Evolutionary conservation across 2,329 filamentous ascomycete species (phyloP).

Genomic region (Pseudopithomyces maydicus): DNA sequence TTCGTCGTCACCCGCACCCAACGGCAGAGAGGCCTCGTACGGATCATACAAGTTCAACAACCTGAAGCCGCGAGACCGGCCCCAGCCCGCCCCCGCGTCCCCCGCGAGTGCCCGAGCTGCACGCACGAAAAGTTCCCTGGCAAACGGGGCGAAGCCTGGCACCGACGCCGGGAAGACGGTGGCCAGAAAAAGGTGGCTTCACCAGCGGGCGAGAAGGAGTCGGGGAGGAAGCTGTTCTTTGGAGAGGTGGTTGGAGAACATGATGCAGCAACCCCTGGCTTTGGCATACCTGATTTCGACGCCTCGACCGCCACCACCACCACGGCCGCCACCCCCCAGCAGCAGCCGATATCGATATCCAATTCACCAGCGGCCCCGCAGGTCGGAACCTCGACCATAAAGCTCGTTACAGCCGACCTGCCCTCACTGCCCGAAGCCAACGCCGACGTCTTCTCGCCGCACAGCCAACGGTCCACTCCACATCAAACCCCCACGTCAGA

Average conservation of each 20-base stretch:
- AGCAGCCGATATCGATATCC: slow-evolving; percentile 16
- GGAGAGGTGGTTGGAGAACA: slow-evolving; percentile 43
- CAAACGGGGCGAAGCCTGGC: slow-evolving; percentile 29
- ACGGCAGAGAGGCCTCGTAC: slow-evolving; percentile 36
- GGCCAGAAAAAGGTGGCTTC: slow-evolving; percentile 30
- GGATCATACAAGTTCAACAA: slow-evolving; percentile 44
- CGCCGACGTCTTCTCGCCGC: slow-evolving; percentile 10
- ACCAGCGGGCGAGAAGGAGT: slow-evolving; percentile 27
- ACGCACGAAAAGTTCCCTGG: slow-evolving; percentile 1
- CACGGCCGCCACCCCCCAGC: background rate
- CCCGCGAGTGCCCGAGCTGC: slow-evolving; percentile 31
- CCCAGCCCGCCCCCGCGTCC: slow-evolving; percentile 39
- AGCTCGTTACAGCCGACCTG: slow-evolving; percentile 12
- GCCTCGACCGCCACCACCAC: slow-evolving; percentile 8
- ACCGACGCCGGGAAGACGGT: slow-evolving; percentile 30
- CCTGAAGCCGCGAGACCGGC: slow-evolving; percentile 41
- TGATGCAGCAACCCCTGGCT: slow-evolving; percentile 36
- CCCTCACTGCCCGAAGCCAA: slow-evolving; percentile 6
- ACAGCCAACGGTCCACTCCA: slow-evolving; percentile 22
- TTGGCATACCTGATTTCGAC: slow-evolving; percentile 37
- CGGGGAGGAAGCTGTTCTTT: slow-evolving; percentile 40
- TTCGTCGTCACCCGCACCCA: slow-evolving; percentile 28
- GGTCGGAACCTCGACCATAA: slow-evolving; percentile 13
- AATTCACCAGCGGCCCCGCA: slow-evolving; percentile 9
- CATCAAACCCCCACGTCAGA: slow-evolving; percentile 17